Base-by-base conservation (phyloP, 306 rosid species). In the Senna siamea region DNA sequence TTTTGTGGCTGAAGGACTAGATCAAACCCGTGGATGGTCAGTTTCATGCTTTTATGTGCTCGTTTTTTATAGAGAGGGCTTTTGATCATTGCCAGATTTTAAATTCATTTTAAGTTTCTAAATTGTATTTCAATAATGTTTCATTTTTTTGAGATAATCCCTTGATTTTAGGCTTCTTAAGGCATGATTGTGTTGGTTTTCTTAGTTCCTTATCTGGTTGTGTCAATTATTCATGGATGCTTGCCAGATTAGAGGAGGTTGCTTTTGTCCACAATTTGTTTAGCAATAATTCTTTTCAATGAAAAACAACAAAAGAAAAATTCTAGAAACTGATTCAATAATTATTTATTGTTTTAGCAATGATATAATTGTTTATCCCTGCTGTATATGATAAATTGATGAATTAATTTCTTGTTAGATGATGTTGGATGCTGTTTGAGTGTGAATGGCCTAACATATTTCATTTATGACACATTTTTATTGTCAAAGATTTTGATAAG, bases 11-110 rank as follows among this genome's bases (percentile, higher is more conserved):
- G 97, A 92, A 81, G 99, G 97, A 72, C 87, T 94, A 23, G 97
- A 94, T 80, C 96, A 94, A 85, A 94, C 99, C 53, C 96, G 99
- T 70, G 97, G 99, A 67, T 94, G 97, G 99, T 94, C 58, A 69
- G 88, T 86, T 88, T 81, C 63, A 61, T 85, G 35, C 13, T 70
- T 55, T 53, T 37, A 30, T 26, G 3, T 22, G 28, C 40, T 64
- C 74, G 53, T 61, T 59, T 74, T 7, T 70, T 40, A 61, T 20
- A 67, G 37, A 18, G 53, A 54, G 58, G 26, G 53, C 60, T 30
- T 23, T 78, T 34, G 47, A 75, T 72, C 20, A n/a, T 47, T 58
- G 20, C 40, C 43, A 58, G 70, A 28, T 18, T 57, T 26, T 74
- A 60, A 69, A 12, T 55, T 75, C 17, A 52, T 28, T 18, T 62